Conservation (phyloP, 345 rosid genomes). For the Angophora floribunda region DNA sequence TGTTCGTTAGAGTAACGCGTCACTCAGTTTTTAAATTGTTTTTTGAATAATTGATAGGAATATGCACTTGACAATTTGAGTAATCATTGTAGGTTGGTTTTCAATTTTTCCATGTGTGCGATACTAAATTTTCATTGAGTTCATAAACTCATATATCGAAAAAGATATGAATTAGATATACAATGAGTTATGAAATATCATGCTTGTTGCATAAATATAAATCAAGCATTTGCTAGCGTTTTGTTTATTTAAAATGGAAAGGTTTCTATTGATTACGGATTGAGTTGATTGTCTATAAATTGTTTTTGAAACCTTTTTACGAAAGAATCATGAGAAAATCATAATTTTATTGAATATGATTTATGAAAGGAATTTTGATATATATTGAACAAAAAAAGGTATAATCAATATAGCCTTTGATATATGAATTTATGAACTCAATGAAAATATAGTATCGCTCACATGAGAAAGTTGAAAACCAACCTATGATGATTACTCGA, state of each 20-base stretch:
- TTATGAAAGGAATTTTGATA: background rate
- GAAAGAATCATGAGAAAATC: background rate
- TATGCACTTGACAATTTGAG: fast-evolving
- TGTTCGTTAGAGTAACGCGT: background rate
- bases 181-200: background rate
- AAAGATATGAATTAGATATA: no score
- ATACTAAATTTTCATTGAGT: background rate
- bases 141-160: no score
- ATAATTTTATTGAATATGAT: background rate
- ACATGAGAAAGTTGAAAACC: background rate
- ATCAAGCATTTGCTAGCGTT: no score
- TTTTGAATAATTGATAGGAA: background rate
- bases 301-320: background rate
- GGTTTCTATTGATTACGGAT: background rate
- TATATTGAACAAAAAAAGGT: background rate
- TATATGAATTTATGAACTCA: no score
- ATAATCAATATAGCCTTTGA: background rate
- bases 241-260: no score
- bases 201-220: background rate
- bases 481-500: background rate
- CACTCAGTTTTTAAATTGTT: background rate
- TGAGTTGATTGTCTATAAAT: background rate
- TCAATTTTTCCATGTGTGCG: no score
- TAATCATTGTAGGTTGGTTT: background rate
- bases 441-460: background rate